Base-by-base conservation (phyloP, 2,329 filamentous ascomycete genomes). In the Coleophoma crateriformis region DNA sequence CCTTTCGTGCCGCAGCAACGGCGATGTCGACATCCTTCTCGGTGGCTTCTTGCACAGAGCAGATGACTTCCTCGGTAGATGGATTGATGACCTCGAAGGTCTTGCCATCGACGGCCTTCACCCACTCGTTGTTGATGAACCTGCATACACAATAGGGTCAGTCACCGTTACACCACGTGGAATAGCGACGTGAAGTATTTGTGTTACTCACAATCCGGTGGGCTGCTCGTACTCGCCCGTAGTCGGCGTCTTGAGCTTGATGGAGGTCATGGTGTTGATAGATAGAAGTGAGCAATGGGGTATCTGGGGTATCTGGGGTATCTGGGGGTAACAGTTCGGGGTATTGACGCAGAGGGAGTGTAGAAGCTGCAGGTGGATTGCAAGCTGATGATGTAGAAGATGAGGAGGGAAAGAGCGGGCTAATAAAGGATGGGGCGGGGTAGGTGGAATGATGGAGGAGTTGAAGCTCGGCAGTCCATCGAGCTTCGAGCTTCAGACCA, bases 71-170 rank as follows among this genome's bases (percentile, higher is more conserved):
- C 71, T 96, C 91, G 58, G 82, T 89, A 57, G 85, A 65, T 52
- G 90, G 90, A 80, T 95, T 95, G 78, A 94, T 85, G 69, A 90
- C 87, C 73, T 96, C 90, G 66, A 96, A 94, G 59, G 85, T 90
- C 80, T 89, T 86, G 74, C 90, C 90, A 62, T 95, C 88, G 56
- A 87, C 84, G 67, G 83, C 78, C 70, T 87, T 83, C 57, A 95
- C 82, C 74, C 85, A 96, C 72, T 96, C 87, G 71, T 92, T 91
- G 81, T 94, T 91, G 80, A 95, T 94, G 79, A 89, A 67, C 39
- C 64, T 67, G 40, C 35, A 45, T 17, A 15, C 42, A n/a, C 20
- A 38, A n/a, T 8, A 15, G 19, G 38, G 52, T 33, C 15, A 39
- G 27, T 13, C 4, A 35, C 33, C 5, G 19, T 20, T 35, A 33